Percentiles rank a stretch among this genome's conserved stretches.
Conservation (phyloP, 2,329 filamentous ascomycete genomes). For the Lachnum nothofagi region DNA sequence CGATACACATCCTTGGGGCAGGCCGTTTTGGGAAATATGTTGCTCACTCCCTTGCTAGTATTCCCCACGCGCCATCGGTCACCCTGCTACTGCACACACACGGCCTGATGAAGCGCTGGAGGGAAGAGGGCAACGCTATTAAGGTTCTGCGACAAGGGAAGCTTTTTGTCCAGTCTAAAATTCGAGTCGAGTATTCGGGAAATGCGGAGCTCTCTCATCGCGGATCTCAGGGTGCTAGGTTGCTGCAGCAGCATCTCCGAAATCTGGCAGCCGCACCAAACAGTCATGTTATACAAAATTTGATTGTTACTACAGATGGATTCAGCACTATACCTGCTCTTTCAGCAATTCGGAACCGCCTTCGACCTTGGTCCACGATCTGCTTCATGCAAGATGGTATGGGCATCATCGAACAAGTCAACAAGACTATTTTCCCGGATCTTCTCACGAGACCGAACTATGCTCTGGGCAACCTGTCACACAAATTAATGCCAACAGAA, state of each 20-base stretch:
- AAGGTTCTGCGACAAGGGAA: constrained; percentile 42
- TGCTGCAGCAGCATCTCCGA: not conserved
- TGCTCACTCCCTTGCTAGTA: constrained; percentile 57
- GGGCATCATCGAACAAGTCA: constrained; percentile 75
- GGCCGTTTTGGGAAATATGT: constrained; percentile 61
- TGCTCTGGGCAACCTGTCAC: constrained; percentile 42
- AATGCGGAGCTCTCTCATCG: not conserved
- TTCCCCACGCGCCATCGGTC: constrained; percentile 56
- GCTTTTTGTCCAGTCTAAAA: constrained; percentile 32
- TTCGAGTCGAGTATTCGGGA: constrained; percentile 29
- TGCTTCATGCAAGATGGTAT: constrained; percentile 77
- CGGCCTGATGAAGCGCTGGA: constrained; percentile 42
- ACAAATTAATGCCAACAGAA: constrained; percentile 37
- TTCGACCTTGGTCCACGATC: constrained; percentile 65
- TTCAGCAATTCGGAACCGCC: constrained; percentile 55
- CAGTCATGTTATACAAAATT: constrained; percentile 60
- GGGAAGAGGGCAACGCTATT: constrained; percentile 40
- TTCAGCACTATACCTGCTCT: constrained; percentile 53
- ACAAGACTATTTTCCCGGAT: constrained; percentile 64
- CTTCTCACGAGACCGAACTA: constrained; percentile 64
- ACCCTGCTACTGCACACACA: constrained; percentile 56
- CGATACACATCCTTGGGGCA: constrained; percentile 60
- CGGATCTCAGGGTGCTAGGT: not conserved
- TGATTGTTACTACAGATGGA: constrained; percentile 66
- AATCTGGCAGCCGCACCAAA: constrained; percentile 22